phyloP scores from a whole-genome alignment of 345 rosid genomes.

The Tarenaya hassleriana region DNA sequence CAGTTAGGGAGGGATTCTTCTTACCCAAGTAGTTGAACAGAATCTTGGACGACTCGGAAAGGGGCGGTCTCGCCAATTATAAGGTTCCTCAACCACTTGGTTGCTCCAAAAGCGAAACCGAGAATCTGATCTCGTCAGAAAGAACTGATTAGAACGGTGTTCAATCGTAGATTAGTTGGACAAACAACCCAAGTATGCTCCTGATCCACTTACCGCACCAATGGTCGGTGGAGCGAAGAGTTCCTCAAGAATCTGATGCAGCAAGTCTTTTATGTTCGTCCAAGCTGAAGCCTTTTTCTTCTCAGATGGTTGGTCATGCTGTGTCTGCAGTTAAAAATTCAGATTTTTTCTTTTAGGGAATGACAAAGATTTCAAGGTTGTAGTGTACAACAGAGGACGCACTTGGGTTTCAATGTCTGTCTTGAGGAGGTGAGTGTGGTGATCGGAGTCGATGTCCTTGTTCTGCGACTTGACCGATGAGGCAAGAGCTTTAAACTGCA shows the following conservation, averaged over 20 bases:
- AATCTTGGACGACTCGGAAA: slow-evolving; percentile 68
- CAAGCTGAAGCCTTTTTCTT: slow-evolving; percentile 29
- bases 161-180: neutral
- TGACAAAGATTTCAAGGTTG: too few species aligned
- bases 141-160: slow-evolving; percentile 1
- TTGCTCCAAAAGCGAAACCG: slow-evolving; percentile 77
- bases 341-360: too few species aligned
- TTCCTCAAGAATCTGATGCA: slow-evolving; percentile 62
- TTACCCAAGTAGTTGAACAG: slow-evolving; percentile 77
- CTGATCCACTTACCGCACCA: slow-evolving; percentile 51
- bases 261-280: slow-evolving; percentile 33
- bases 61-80: slow-evolving; percentile 72
- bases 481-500: slow-evolving; percentile 44
- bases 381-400: too few species aligned
- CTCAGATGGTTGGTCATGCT: neutral
- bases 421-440: slow-evolving; percentile 44
- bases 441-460: slow-evolving; percentile 44
- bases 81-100: slow-evolving; percentile 58
- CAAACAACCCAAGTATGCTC: neutral
- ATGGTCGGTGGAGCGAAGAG: slow-evolving; percentile 80
- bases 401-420: slow-evolving; percentile 28
- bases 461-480: slow-evolving; percentile 48
- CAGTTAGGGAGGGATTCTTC: neutral
- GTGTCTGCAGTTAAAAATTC: neutral
- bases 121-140: slow-evolving; percentile 41